Percentiles rank a stretch among this genome's conserved stretches.
phyloP scores from a whole-genome alignment of 2,329 filamentous ascomycete genomes.

The Uncinocarpus reesii region DNA sequence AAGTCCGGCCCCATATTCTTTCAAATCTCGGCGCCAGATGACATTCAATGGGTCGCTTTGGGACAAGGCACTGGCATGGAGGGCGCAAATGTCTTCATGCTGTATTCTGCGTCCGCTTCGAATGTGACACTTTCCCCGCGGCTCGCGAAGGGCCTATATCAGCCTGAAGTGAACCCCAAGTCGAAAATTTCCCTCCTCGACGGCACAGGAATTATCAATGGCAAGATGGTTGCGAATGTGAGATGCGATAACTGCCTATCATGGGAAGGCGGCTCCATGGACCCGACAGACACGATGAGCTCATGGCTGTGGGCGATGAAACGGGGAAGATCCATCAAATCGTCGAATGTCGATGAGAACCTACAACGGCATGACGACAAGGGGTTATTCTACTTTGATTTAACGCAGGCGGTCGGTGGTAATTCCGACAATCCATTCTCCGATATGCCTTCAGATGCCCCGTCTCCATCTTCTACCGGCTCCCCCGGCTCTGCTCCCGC shows the following conservation, averaged over 20 bases:
- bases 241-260: slow-evolving; percentile 45
- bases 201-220: slow-evolving; percentile 44
- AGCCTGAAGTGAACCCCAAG: slow-evolving; percentile 35
- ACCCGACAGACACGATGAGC: slow-evolving; percentile 36
- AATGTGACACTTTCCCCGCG: slow-evolving; percentile 51
- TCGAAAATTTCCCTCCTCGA: slow-evolving; percentile 42
- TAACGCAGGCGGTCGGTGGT: slow-evolving; percentile 43
- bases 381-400: slow-evolving; percentile 39
- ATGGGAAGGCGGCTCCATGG: slow-evolving; percentile 45
- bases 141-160: slow-evolving; percentile 34
- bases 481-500: background rate
- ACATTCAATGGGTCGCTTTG: slow-evolving; percentile 46
- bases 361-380: slow-evolving; percentile 40
- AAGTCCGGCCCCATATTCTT: slow-evolving; percentile 49
- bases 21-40: slow-evolving; percentile 45
- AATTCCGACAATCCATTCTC: slow-evolving; percentile 29
- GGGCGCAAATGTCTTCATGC: slow-evolving; percentile 49
- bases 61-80: slow-evolving; percentile 48
- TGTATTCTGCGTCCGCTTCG: slow-evolving; percentile 44
- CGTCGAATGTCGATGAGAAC: slow-evolving; percentile 34
- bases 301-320: slow-evolving; percentile 45
- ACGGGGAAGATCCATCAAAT: slow-evolving; percentile 39
- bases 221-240: slow-evolving; percentile 48
- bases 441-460: background rate
- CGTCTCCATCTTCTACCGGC: background rate